Base-by-base conservation (phyloP, 306 rosid genomes). In the Astragalus glycyphyllos region DNA sequence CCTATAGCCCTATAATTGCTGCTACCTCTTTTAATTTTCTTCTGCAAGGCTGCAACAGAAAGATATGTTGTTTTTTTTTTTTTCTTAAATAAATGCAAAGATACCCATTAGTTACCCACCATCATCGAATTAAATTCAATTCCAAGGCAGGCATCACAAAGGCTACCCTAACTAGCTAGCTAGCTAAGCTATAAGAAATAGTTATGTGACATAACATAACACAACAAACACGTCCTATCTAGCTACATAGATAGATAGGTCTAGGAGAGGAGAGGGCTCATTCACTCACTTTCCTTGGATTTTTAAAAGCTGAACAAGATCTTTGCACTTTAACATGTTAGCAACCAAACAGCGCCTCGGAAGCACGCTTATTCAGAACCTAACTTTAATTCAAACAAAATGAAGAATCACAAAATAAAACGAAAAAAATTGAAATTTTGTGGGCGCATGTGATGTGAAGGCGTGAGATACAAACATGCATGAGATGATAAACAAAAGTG, bases 351-450 rank as follows among this genome's bases (percentile, higher is more conserved):
- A 77, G 53, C 47, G 46, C 49, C 75, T 26, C 62, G 14, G 48
- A 73, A 35, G 84, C 88, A 81, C 79, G 85, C 92, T 77, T 49
- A 64, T 5, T 44, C 83, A 35, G 79, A 83, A 73, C 59, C 74
- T 35, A 1, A 34, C 66, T 77, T 65, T 74, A 80, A 32, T 80
- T 74, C 62, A 79, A 73, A 76, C 11, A 1, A 16, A 40, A 8
- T 38, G 8, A 38, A 0, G 8, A 38, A 38, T 38, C 2, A 14
- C 14, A 69, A 56, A 56, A 3, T 42, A 12, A 5, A 7, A 32
- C 5, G 1, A 47, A 13, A 13, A n/a, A n/a, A n/a, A n/a, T n/a
- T n/a, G n/a, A n/a, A n/a, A n/a, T n/a, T n/a, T n/a, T n/a, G n/a
- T 15, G 46, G 20, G 55, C 15, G 48, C 71, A 69, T 68, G 79